Base-by-base conservation (phyloP, 75 land plant genomes). In the Pinus albicaulis region DNA sequence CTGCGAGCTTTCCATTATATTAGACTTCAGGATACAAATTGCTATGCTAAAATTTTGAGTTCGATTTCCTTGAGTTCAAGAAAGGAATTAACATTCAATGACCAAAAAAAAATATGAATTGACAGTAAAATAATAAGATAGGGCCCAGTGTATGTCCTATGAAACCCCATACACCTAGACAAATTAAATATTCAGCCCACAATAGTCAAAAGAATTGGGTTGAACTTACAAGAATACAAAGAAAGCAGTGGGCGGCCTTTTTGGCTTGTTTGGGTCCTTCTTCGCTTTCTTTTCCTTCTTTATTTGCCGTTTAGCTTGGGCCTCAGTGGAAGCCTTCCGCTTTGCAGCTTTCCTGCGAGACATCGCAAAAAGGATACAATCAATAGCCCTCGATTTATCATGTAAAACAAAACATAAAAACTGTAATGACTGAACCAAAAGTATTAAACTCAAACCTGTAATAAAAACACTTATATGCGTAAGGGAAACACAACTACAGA, bases 251-350 rank as follows among this genome's bases (percentile, higher is more conserved):
- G n/a, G n/a, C 0, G 95, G 93, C 72, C 95, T 85, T 82, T 95
- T 95, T 25, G 98, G 98, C 55, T 85, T 88, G 76, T 95, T 95
- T 6, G 98, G 98, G 69, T 95, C 98, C 77, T 92, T 94, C 64
- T 68, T 79, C 7, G 88, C 87, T 36, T 65, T 65, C 19, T 74
- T 82, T 0, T 76, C 91, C 75, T 89, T 93, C 83, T 77, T 86
- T 22, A 78, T 75, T 5, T 60, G 22, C 62, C 77, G 72, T 60
- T 85, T 87, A 73, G 76, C 80, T 25, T 84, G 79, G 64, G 83
- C 83, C 3, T 75, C 78, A 22, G 80, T 73, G 14, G 80, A 78
- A 10, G 89, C 85, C 80, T 87, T 89, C 28, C 89, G 71, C 83
- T 92, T 89, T 71, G 85, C 85, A 74, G 83, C 80, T 36, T 77